Conservation (phyloP, 31 red algal genomes). For the Odonthalia washingtoniensis region DNA sequence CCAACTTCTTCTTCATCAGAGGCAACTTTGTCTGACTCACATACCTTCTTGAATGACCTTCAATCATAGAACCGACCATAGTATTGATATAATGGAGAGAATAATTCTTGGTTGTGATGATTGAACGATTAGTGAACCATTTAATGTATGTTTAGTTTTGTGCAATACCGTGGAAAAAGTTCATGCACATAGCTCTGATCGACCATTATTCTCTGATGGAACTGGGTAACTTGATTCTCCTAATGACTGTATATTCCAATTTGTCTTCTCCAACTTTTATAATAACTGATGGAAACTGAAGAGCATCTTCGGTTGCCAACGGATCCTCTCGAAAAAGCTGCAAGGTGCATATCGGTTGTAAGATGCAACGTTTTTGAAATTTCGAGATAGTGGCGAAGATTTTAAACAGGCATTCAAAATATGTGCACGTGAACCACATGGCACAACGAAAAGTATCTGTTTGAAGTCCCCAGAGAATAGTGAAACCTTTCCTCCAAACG, state of each 20-base stretch:
- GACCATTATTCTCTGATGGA: too few species aligned
- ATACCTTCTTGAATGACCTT: neutral
- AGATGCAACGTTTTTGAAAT: too few species aligned
- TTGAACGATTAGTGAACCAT: neutral
- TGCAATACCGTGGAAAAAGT: neutral
- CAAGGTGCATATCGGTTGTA: too few species aligned
- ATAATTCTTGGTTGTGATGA: neutral
- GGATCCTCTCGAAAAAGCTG: too few species aligned
- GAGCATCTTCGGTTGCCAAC: too few species aligned
- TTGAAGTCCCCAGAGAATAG: conserved; percentile 36
- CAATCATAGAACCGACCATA: neutral
- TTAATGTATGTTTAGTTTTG: neutral
- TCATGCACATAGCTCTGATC: neutral
- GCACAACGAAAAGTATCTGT: conserved; percentile 24
- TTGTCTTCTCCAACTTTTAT: too few species aligned
- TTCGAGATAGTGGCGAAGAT: neutral
- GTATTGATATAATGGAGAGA: neutral
- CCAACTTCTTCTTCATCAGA: too few species aligned
- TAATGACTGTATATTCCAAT: too few species aligned
- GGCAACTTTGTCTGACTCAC: too few species aligned
- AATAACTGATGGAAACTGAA: too few species aligned
- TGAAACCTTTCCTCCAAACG: neutral
- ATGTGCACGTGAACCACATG: neutral
- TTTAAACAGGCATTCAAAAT: conserved; percentile 7
- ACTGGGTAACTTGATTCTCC: neutral